A percentile compares a stretch with the other conserved stretches of the same genome.
These are phyloP conservation scores for Bolboschoenus planiculmis DNA, from an alignment of 176 grass and related monocot species.

Conservation along the genomic window DNA sequence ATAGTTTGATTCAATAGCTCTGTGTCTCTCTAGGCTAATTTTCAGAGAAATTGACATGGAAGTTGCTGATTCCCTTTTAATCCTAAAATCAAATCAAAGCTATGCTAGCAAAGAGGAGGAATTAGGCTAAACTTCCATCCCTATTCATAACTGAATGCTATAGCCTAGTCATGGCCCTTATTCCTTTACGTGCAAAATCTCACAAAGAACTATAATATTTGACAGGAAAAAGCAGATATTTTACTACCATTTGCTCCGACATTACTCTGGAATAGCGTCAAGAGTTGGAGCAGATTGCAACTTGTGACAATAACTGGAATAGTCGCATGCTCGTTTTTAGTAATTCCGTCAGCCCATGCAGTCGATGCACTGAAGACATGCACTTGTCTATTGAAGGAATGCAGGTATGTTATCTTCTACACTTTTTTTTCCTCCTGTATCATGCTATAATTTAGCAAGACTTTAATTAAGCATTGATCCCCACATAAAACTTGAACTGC, in stretches of 20 bases:
- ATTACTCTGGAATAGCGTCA: constrained; percentile 18
- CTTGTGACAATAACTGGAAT: constrained; percentile 52
- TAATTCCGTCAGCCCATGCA: constrained; percentile 66
- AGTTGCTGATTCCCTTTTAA: background rate
- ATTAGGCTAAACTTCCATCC: background rate
- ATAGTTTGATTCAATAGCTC: background rate
- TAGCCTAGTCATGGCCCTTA: background rate
- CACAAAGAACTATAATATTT: constrained; percentile 5
- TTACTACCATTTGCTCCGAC: constrained; percentile 2
- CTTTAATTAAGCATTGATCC: background rate
- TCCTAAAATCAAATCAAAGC: background rate
- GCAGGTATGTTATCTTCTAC: constrained; percentile 48
- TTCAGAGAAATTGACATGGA: background rate
- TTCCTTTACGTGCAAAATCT: background rate
- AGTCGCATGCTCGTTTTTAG: constrained; percentile 44
- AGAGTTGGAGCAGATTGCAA: constrained; percentile 44
- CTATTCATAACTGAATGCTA: background rate
- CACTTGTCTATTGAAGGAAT: constrained; percentile 92
- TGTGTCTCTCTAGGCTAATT: background rate
- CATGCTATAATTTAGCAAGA: background rate
- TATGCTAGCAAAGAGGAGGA: background rate
- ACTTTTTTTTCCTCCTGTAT: background rate
- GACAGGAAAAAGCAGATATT: constrained; percentile 31
- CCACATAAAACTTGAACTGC: background rate
- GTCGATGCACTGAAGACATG: constrained; percentile 89